These are phyloP conservation scores for Elsinoe batatas DNA, from an alignment of 2,329 filamentous ascomycete species.

Conservation along the genomic window DNA sequence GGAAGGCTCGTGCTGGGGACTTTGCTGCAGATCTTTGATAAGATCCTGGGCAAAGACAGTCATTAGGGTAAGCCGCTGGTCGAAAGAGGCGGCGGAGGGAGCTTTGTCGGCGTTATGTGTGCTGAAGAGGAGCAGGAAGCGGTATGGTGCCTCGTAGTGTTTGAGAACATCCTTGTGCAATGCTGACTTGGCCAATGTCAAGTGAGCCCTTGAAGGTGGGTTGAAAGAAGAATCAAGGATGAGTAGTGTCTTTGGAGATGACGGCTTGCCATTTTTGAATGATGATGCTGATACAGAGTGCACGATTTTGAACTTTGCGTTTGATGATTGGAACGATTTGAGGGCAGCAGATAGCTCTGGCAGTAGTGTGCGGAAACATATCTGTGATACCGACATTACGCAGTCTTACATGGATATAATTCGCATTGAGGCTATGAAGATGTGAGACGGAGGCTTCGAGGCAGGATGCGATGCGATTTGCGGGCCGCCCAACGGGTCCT, in stretches of 20 bases:
- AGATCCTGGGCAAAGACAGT: conserved; percentile 53
- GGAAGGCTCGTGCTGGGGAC: conserved; percentile 15
- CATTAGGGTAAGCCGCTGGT: conserved; percentile 62
- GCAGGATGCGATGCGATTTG: conserved; percentile 9
- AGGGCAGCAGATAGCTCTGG: conserved; percentile 32
- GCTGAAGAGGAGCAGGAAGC: conserved; percentile 50
- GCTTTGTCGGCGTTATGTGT: conserved; percentile 58
- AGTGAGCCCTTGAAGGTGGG: conserved; percentile 51
- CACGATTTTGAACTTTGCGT: conserved; percentile 27
- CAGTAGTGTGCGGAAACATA: conserved; percentile 23
- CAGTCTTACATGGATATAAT: not conserved
- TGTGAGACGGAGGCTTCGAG: conserved; percentile 8
- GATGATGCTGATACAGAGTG: conserved; percentile 23
- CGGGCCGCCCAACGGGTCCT: not conserved
- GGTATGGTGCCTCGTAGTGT: conserved; percentile 29
- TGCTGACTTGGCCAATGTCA: conserved; percentile 45
- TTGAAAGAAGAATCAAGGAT: conserved; percentile 60
- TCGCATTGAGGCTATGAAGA: conserved; percentile 15
- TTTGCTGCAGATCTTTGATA: conserved; percentile 18
- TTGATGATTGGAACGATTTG: conserved; percentile 34
- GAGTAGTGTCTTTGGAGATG: conserved; percentile 41
- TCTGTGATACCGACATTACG: not conserved
- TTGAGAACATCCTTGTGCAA: conserved; percentile 31
- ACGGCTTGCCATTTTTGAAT: conserved; percentile 2
- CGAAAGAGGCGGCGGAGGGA: conserved; percentile 57